These are phyloP conservation scores for Pythium grandisporangium DNA, from an alignment of 352 stramenopile species.

Conservation along the genomic window DNA sequence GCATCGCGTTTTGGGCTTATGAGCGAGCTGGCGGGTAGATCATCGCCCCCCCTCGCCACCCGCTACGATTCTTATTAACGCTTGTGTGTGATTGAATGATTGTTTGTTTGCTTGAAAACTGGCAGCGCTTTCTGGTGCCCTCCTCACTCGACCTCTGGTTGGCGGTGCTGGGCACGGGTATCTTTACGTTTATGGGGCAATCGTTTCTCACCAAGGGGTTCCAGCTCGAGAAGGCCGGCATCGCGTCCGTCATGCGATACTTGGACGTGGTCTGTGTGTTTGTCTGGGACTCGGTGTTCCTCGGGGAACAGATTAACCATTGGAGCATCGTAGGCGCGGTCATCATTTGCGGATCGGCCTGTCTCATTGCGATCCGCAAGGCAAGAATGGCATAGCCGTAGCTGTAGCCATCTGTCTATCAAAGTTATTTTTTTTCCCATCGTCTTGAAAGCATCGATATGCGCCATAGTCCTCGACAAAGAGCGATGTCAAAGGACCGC, in stretches of 20 bases:
- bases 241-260: constrained; percentile 80
- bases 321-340: constrained; percentile 17
- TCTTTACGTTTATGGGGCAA: constrained; percentile 63
- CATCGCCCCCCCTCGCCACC: no score
- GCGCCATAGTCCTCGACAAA: no score
- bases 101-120: no score
- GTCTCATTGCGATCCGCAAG: constrained; percentile 55
- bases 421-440: no score
- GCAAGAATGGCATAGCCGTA: neutral
- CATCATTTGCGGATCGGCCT: constrained; percentile 56
- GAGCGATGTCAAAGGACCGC: no score
- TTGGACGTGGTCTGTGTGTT: constrained; percentile 81
- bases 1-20: no score
- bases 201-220: constrained; percentile 72
- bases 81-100: no score
- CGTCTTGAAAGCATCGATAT: no score
- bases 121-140: constrained; percentile 44
- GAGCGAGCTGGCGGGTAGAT: no score
- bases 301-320: constrained; percentile 14
- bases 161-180: constrained; percentile 37
- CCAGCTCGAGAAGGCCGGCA: constrained; percentile 75
- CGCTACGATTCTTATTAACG: no score
- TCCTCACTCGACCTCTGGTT: constrained; percentile 28
- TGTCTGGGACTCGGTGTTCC: constrained; percentile 36
- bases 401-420: no score